These are phyloP conservation scores for Psophocarpus tetragonolobus DNA, from an alignment of 306 rosid species.

Conservation along the genomic window DNA sequence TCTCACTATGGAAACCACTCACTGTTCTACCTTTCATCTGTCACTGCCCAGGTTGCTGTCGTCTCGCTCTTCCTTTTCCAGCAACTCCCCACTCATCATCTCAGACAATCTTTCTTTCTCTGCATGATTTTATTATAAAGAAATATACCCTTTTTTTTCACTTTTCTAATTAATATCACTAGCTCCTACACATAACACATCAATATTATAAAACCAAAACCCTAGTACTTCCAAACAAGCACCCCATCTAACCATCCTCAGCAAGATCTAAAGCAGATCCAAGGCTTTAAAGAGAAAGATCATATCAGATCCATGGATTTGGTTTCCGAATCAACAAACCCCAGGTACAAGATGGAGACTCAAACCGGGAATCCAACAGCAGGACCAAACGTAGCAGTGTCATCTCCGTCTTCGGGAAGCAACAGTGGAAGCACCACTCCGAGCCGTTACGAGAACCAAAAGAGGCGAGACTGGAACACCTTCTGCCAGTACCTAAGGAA, in stretches of 20 bases:
- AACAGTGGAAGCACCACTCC: slow-evolving; percentile 34
- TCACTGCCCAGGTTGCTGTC: slow-evolving; percentile 26
- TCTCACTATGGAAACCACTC: slow-evolving; percentile 6
- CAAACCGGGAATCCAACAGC: not conserved
- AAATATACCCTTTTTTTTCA: not conserved
- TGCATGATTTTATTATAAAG: not conserved
- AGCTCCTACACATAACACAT: not conserved
- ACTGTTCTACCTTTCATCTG: not conserved
- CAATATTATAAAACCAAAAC: slow-evolving; percentile 1
- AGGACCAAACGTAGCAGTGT: not conserved
- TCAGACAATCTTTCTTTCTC: slow-evolving; percentile 13
- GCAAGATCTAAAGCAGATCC: slow-evolving; percentile 38
- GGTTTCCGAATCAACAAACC: slow-evolving; percentile 44
- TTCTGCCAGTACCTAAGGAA: slow-evolving; percentile 87
- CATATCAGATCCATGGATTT: slow-evolving; percentile 55
- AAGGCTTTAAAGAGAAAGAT: not conserved
- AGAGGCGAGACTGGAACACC: slow-evolving; percentile 95
- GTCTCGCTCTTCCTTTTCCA: not conserved
- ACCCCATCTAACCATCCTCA: not conserved
- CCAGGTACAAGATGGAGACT: slow-evolving; percentile 20
- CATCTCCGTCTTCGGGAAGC: slow-evolving; percentile 18
- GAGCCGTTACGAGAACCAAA: slow-evolving; percentile 97
- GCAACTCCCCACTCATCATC: not conserved
- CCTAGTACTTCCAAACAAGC: slow-evolving; percentile 44
- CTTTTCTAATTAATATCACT: not conserved